Evolutionary conservation across 768 basidiomycete species (phyloP), one percentile per base, ranked within the genome.

Genomic region (Lentinula edodes): DNA sequence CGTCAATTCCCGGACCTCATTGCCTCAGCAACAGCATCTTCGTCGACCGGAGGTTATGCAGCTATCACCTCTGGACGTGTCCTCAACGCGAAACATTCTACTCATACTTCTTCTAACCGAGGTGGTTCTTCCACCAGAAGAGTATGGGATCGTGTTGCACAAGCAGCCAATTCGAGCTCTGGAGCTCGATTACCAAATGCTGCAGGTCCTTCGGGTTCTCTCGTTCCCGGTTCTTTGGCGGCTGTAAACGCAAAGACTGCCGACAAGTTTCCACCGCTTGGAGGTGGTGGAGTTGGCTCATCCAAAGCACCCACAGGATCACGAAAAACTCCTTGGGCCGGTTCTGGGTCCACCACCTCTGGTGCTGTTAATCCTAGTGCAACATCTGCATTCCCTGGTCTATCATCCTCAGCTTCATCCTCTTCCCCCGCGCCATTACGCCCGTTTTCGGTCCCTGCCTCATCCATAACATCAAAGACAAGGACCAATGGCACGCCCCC

Each of bases 141-240:
- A 63, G 82, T 96, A 0, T 93, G 84, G 87, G 92, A 94, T 64
- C 86, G 94, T 15, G 93, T 96, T 28, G 94, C 92, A 6, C 84
- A 83, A 63, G 94, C 92, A 0, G 95, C 93, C 8, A 72, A 76
- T 23, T 74, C 78, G 50, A 16, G 55, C 12, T 41, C 55, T n/a
- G 39, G 20, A 18, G 78, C 76, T 15, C 71, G 79, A 1, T 66
- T 73, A 18, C 72, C 76, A 1, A 66, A 68, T 38, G 63, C 54
- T n/a, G 58, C 64, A 52, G 60, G 53, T 23, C 62, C 65, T 45
- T 63, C 67, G 35, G 65, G 67, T 15, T 60, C 65, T 16, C 78
- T 77, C 16, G 63, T 74, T 10, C 72, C 80, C 6, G 63, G 58
- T 32, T 55, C 65, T 5, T 61, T 67, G 20, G 57, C 53, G 35